Evolutionary conservation across 768 basidiomycete species (phyloP).

Genomic region (Harrya chromipes): DNA sequence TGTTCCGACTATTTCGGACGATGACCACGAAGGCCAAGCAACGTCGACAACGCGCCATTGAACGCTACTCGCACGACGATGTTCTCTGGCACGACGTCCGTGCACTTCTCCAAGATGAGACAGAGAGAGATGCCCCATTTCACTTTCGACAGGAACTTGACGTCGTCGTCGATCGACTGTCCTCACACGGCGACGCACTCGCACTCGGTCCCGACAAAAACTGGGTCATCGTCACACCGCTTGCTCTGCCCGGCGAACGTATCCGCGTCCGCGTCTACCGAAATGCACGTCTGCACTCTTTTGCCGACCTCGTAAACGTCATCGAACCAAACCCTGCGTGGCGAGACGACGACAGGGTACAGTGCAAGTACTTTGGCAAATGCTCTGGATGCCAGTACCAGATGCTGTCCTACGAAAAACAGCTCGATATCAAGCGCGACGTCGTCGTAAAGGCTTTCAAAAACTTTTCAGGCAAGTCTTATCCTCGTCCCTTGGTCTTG

Average conservation of each 20-base stretch:
- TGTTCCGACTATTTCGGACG: not conserved
- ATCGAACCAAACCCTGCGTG: slow-evolving; percentile 58
- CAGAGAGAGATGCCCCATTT: slow-evolving; percentile 48
- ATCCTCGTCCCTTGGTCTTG: slow-evolving; percentile 26
- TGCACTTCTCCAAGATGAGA: slow-evolving; percentile 53
- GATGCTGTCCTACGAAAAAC: slow-evolving; percentile 86
- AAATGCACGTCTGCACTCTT: slow-evolving; percentile 66
- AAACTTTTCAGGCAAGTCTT: slow-evolving; percentile 54
- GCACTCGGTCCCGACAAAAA: slow-evolving; percentile 52
- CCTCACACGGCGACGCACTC: slow-evolving; percentile 64
- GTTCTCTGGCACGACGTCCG: slow-evolving; percentile 72
- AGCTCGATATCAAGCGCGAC: slow-evolving; percentile 82
- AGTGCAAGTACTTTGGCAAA: slow-evolving; percentile 83
- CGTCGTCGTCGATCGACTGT: slow-evolving; percentile 60
- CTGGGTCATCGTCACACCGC: slow-evolving; percentile 85
- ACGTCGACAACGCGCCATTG: slow-evolving; percentile 25
- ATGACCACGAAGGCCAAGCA: not conserved
- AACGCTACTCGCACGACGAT: slow-evolving; percentile 69
- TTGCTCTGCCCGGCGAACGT: slow-evolving; percentile 79
- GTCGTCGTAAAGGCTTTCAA: slow-evolving; percentile 83
- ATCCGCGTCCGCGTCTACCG: slow-evolving; percentile 72
- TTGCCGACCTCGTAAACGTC: slow-evolving; percentile 70
- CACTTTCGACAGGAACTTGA: slow-evolving; percentile 59
- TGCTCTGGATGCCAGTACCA: slow-evolving; percentile 97
- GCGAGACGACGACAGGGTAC: slow-evolving; percentile 61